Evolutionary conservation across 352 stramenopile genomes (phyloP), one percentile per base, ranked within the genome.

Genomic region (Phytophthora multivora): DNA sequence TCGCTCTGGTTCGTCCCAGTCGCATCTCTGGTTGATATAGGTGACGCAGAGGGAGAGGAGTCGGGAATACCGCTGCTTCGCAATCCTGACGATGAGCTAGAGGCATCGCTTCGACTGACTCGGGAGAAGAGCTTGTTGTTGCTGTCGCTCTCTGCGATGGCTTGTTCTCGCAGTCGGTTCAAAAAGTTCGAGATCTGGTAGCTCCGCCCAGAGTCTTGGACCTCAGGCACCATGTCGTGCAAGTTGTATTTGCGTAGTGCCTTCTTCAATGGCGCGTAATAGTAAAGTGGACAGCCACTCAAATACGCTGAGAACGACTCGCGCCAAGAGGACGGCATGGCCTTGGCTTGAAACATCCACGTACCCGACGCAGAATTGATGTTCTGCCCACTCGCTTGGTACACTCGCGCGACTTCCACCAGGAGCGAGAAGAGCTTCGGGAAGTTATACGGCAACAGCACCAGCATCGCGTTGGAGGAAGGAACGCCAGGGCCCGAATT

Each of bases 391-490:
- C 79, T 92, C 16, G 88, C 80, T 47, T 94, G 85, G 46, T 89
- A 93, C 26, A 93, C 85, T 23, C 88, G 78, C 4, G 83, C 86
- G 6, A 87, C 85, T 58, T 96, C 86, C 13, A 95, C 86, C 4
- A 96, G 66, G 35, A 96, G 55, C 11, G 79, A 79, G 31, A 96
- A 96, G 7, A 96, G 66, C 31, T 86, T 73, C 2, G 88, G 84
- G 48, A 89, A 96, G 59, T 96, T 96, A 63, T 96, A 95, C n/a
- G 88, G 88, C n/a, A 96, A 67, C 18, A 96, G 54, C 5, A 95
- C 75, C n/a, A 96, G 77, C 56, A 92, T 65, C 3, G 77, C 74
- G 16, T 61, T 88, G 13, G 71, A 69, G 0, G 61, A 61, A 3
- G 71, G 74, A 1, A 75, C 63, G 7, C 67, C 68, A 33, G 74